Conservation (phyloP, 495 filamentous ascomycete species). For the Hypomontagnella submonticulosa region DNA sequence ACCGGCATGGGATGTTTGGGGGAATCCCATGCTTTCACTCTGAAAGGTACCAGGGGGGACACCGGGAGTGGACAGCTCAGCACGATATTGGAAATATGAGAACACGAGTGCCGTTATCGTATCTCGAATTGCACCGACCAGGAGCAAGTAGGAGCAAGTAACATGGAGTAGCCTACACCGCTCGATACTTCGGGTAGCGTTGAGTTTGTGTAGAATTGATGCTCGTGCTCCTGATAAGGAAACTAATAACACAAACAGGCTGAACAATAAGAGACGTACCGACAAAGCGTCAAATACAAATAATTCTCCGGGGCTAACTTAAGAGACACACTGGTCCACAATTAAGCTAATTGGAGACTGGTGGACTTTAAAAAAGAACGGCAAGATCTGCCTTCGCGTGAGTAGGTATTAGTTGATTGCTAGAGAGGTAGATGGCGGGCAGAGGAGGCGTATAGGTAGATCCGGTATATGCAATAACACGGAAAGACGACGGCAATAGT, state of each 20-base stretch:
- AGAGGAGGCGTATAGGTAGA: conserved; percentile 4
- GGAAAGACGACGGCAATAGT: conserved; percentile 19
- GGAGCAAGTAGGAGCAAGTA: conserved; percentile 12
- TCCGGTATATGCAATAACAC: conserved; percentile 28
- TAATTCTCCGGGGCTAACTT: conserved; percentile 32
- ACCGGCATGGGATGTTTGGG: conserved; percentile 13
- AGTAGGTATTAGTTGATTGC: conserved; percentile 23
- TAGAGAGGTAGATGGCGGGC: conserved; percentile 14
- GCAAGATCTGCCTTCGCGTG: conserved; percentile 38
- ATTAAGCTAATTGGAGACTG: conserved; percentile 26
- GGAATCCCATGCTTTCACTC: conserved; percentile 25
- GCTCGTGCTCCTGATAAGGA: conserved; percentile 32
- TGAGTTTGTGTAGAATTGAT: conserved; percentile 16
- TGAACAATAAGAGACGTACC: conserved; percentile 47
- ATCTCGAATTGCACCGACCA: conserved; percentile 26
- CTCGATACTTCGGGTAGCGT: conserved; percentile 35
- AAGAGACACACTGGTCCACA: conserved; percentile 34
- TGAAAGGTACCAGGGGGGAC: conserved; percentile 15
- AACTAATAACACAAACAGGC: conserved; percentile 45
- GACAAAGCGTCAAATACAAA: conserved; percentile 30
- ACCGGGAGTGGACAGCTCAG: conserved; percentile 6
- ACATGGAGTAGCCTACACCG: conserved; percentile 35
- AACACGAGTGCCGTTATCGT: conserved; percentile 40
- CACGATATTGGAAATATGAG: conserved; percentile 23
- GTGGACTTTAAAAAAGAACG: conserved; percentile 18